Conservation (phyloP, 306 rosid genomes). For the Nissolia schottii region DNA sequence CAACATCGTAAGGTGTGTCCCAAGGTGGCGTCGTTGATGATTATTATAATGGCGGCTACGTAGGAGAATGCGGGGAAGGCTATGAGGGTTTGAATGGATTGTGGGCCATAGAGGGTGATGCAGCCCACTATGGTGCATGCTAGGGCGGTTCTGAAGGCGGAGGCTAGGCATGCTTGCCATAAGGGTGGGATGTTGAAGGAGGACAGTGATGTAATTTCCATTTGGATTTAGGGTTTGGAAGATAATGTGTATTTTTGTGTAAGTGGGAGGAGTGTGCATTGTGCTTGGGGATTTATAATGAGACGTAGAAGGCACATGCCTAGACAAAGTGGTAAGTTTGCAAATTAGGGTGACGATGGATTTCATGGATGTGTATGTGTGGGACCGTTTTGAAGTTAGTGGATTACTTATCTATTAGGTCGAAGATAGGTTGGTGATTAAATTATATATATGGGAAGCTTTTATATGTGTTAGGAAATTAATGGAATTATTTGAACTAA, state of each 20-base stretch:
- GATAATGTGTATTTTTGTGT: background rate
- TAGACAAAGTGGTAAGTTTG: background rate
- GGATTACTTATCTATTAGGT: background rate
- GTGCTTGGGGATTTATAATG: background rate
- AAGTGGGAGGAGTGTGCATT: no score
- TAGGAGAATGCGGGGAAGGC: conserved; percentile 71
- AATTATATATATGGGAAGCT: no score
- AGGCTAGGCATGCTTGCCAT: conserved; percentile 51
- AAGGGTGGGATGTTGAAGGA: conserved; percentile 11
- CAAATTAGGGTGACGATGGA: background rate
- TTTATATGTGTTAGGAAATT: no score
- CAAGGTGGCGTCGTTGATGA: conserved; percentile 42
- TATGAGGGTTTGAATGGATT: conserved; percentile 29
- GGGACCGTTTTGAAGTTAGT: background rate
- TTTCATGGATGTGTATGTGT: background rate
- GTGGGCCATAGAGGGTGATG: conserved; percentile 51
- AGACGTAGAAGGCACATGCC: background rate
- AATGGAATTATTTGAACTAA: no score
- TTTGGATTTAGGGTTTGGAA: background rate
- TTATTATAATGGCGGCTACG: conserved; percentile 52
- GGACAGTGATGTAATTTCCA: background rate
- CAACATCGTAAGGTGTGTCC: conserved; percentile 54
- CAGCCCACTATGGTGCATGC: conserved; percentile 60
- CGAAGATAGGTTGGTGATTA: no score
- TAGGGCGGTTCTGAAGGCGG: conserved; percentile 46